Conservation (phyloP, 441 rosid genomes). For the Aleurites moluccanus region DNA sequence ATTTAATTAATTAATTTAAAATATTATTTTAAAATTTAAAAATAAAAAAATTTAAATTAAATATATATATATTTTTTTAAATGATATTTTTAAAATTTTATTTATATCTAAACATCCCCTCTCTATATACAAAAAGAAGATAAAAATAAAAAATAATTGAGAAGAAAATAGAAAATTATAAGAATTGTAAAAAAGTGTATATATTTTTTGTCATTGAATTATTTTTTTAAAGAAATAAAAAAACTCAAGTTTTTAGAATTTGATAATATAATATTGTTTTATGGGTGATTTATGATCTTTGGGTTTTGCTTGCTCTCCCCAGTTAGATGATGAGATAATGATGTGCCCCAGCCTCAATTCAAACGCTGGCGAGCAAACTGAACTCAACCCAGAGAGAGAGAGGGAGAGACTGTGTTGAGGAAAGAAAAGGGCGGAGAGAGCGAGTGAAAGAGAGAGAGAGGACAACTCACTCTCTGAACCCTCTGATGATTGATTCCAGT, state of each 20-base stretch:
- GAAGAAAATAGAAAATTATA: too few relatives aligned
- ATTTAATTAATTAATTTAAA: too few relatives aligned
- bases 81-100: too few relatives aligned
- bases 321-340: constrained; percentile 84
- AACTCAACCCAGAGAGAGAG: constrained; percentile 13
- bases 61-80: too few relatives aligned
- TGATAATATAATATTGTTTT: constrained; percentile 5
- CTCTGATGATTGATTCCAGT: too few relatives aligned
- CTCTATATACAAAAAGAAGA: too few relatives aligned
- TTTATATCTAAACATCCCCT: too few relatives aligned
- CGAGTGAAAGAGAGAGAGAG: neutral
- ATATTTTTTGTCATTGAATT: too few relatives aligned
- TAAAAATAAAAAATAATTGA: too few relatives aligned
- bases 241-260: neutral
- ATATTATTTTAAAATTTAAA: too few relatives aligned
- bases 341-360: constrained; percentile 48
- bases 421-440: constrained; percentile 22
- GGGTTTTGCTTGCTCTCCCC: constrained; percentile 48
- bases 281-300: constrained; percentile 15
- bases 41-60: too few relatives aligned
- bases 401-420: constrained; percentile 15
- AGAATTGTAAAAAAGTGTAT: neutral
- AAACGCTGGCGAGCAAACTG: constrained; percentile 39
- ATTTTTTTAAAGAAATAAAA: neutral
- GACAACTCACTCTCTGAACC: too few relatives aligned